phyloP scores from a whole-genome alignment of 768 basidiomycete species.

The Pholiota molesta region DNA sequence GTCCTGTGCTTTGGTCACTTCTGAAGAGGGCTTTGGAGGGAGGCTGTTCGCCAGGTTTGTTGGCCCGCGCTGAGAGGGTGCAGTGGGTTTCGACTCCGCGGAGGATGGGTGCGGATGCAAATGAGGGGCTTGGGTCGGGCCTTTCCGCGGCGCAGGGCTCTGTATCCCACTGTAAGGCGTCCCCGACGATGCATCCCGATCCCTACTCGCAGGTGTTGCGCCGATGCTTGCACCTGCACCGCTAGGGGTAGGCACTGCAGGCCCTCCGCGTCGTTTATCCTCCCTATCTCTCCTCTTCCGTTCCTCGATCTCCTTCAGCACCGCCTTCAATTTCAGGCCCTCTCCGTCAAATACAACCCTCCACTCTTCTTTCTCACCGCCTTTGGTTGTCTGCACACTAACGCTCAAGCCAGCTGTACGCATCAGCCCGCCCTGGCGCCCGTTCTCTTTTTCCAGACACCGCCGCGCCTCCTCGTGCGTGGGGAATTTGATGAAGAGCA shows the following conservation, averaged over 20 bases:
- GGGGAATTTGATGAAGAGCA: slow-evolving; percentile 72
- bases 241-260: neutral
- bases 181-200: slow-evolving; percentile 8
- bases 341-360: slow-evolving; percentile 82
- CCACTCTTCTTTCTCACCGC: slow-evolving; percentile 58
- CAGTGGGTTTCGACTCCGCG: neutral
- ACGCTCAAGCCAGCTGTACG: slow-evolving; percentile 41
- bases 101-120: neutral
- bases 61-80: neutral
- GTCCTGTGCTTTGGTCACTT: neutral
- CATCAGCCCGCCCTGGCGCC: slow-evolving; percentile 52
- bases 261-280: slow-evolving; percentile 37
- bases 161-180: slow-evolving; percentile 20
- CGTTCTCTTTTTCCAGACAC: slow-evolving; percentile 70
- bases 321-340: slow-evolving; percentile 61
- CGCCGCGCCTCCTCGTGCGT: slow-evolving; percentile 67
- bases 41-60: neutral
- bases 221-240: neutral
- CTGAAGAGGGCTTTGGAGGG: slow-evolving; percentile 5
- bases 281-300: slow-evolving; percentile 51
- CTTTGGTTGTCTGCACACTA: slow-evolving; percentile 2
- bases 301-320: slow-evolving; percentile 68
- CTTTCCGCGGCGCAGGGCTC: slow-evolving; percentile 18
- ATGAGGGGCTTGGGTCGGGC: neutral
- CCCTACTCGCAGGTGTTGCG: slow-evolving; percentile 14